These are phyloP conservation scores for Clarkia xantiana DNA, from an alignment of 345 rosid genomes.

Conservation along the genomic window DNA sequence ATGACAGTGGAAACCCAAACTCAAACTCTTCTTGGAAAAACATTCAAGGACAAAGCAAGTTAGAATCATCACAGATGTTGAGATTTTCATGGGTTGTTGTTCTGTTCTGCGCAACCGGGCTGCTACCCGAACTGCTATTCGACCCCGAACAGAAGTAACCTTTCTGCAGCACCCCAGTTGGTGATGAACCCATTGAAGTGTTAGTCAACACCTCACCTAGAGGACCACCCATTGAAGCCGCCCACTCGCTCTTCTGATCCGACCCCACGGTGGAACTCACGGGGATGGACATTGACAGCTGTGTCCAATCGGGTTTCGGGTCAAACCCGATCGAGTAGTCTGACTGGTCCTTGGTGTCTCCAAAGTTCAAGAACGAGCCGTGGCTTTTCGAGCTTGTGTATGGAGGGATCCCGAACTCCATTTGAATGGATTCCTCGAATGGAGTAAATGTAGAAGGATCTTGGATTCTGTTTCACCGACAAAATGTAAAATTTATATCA, in stretches of 20 bases:
- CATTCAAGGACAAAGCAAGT: too few species aligned
- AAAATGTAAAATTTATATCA: too few species aligned
- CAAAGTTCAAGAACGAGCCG: background rate
- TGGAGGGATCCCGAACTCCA: background rate
- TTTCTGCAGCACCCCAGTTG: slow-evolving; percentile 67
- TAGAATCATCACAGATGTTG: background rate
- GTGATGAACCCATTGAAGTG: slow-evolving; percentile 44
- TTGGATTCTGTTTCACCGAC: too few species aligned
- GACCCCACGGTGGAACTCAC: slow-evolving; percentile 1
- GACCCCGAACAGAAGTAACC: slow-evolving; percentile 49
- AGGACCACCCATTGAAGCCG: slow-evolving; percentile 50
- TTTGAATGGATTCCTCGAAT: background rate
- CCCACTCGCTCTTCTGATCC: slow-evolving; percentile 16
- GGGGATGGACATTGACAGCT: slow-evolving; percentile 43
- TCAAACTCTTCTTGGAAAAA: too few species aligned
- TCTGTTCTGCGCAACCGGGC: slow-evolving; percentile 36
- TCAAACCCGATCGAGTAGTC: background rate
- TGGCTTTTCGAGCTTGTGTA: slow-evolving; percentile 11
- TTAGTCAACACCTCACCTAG: slow-evolving; percentile 57
- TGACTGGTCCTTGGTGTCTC: slow-evolving; percentile 9
- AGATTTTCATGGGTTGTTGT: slow-evolving; percentile 16
- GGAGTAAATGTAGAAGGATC: background rate
- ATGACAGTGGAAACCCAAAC: too few species aligned
- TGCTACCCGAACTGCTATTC: slow-evolving; percentile 75
- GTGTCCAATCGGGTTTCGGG: slow-evolving; percentile 27